Conservation (phyloP, 108 stramenopile species). For the Stephanodiscus triporus region DNA sequence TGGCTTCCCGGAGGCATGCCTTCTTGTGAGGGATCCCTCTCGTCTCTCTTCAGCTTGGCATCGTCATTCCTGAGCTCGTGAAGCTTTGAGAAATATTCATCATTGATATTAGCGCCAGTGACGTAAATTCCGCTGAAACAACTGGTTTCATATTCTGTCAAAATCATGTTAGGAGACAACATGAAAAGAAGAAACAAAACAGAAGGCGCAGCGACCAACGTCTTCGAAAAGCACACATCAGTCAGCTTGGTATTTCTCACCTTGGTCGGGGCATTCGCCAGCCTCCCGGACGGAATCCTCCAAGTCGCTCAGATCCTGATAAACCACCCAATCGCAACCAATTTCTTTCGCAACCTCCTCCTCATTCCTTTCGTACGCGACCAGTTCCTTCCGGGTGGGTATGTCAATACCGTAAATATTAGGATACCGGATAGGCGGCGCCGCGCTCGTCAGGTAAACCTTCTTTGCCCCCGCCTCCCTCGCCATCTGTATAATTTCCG, state of each 20-base stretch:
- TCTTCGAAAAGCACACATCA: neutral
- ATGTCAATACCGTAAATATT: constrained; percentile 99
- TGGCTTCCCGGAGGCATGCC: constrained; percentile 60
- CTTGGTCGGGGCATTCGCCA: constrained; percentile 34
- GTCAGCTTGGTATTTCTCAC: neutral
- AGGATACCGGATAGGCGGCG: constrained; percentile 98
- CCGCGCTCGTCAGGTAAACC: constrained; percentile 94
- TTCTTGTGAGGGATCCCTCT: constrained; percentile 7
- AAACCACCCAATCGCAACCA: constrained; percentile 94
- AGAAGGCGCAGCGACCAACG: neutral
- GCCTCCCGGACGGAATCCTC: constrained; percentile 68
- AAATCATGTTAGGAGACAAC: neutral
- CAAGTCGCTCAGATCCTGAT: constrained; percentile 52
- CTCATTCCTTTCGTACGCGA: constrained; percentile 91
- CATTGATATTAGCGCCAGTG: constrained; percentile 82
- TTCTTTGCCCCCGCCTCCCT: constrained; percentile 97
- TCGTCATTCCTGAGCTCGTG: constrained; percentile 78
- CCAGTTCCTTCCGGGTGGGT: constrained; percentile 93
- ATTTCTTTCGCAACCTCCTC: constrained; percentile 87
- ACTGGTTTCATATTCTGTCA: constrained; percentile 87
- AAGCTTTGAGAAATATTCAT: constrained; percentile 79
- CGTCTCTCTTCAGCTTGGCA: constrained; percentile 56
- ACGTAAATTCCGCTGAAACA: constrained; percentile 97
- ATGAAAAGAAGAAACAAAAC: neutral
- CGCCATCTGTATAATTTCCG: constrained; percentile 98